Base-by-base conservation (phyloP, 208 protist genomes). In the Trypanosomatidae sp. region DNA sequence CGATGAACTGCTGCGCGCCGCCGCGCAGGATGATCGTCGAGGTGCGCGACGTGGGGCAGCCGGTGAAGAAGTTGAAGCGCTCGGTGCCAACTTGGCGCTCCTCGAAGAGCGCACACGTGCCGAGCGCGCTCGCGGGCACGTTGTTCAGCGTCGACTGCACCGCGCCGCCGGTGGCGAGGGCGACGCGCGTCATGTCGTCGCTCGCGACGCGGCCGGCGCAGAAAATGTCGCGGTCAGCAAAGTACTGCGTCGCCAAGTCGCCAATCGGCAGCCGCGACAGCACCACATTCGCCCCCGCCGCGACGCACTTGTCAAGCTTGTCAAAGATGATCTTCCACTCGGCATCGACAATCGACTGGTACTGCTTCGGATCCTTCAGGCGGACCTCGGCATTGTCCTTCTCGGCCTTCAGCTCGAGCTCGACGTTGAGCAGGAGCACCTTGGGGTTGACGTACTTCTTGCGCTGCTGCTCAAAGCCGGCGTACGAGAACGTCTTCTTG, bases 401-500 rank as follows among this genome's bases (percentile, higher is more conserved):
- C 77, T 99, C 99, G 11, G 96, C 94, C 77, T 99, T 99, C 8
- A 99, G 82, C 78, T 99, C 98, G 24, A 99, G 92, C 75, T 99
- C 99, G 23, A 99, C 75, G 68, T 99, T 99, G 15, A 99, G 84
- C 30, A 98, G 75, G 7, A 98, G 51, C 27, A 99, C 97, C 70
- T 99, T 99, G 6, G 98, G 97, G 50, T 96, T 85, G 13, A 78
- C 61, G 68, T 99, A 99, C 33, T 75, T 67, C 66, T 99, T 99
- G 42, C 90, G 93, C 82, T 99, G 98, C 81, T 99, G 97, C 78
- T 99, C 98, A 56, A 99, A 99, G 33, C 98, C 98, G 39, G 98
- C 98, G 76, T 99, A 99, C 6, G 95, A 98, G 56, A 99, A 99
- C 24, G 98, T 99, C 78, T 99, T 99, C 80, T 99, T 99, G 88